A percentile compares a stretch with the other conserved stretches of the same genome.
Evolutionary conservation across 1,284 basidiomycete species (phyloP).

Genomic region (Rhodotorula mucilaginosa): DNA sequence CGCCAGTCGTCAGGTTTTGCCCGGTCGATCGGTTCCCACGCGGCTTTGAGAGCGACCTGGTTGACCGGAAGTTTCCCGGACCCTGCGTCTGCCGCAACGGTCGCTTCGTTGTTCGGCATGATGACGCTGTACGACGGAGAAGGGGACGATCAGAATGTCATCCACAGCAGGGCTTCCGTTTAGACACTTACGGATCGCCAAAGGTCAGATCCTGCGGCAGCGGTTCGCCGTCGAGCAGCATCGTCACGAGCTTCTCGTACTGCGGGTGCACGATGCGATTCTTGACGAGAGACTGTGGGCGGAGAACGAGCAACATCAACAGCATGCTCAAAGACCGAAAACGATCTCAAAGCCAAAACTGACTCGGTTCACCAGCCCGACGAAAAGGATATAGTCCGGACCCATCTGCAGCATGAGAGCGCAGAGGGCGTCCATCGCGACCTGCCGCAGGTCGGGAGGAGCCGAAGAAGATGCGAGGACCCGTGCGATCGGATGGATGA

Average conservation of each 20-base stretch:
- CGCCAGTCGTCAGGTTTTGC: conserved; percentile 75
- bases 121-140: conserved; percentile 21
- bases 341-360: conserved; percentile 58
- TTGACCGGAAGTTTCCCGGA: conserved; percentile 90
- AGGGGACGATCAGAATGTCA: conserved; percentile 6
- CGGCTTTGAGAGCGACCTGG: conserved; percentile 94
- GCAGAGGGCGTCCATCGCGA: conserved; percentile 91
- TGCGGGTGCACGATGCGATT: conserved; percentile 78
- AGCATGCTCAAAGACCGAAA: background rate
- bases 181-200: conserved; percentile 49
- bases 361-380: conserved; percentile 84
- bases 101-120: conserved; percentile 48
- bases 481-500: conserved; percentile 91
- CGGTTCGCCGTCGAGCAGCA: conserved; percentile 86
- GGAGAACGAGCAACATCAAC: background rate
- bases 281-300: conserved; percentile 65
- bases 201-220: conserved; percentile 63
- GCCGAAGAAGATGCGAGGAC: conserved; percentile 65
- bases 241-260: conserved; percentile 84
- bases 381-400: conserved; percentile 94
- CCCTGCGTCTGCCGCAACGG: conserved; percentile 59
- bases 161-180: background rate
- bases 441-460: conserved; percentile 72
- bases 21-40: conserved; percentile 80
- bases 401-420: conserved; percentile 90